Percentiles rank a stretch among this genome's conserved stretches.
Conservation (phyloP, 768 basidiomycete species). For the Mycena chlorophos region DNA sequence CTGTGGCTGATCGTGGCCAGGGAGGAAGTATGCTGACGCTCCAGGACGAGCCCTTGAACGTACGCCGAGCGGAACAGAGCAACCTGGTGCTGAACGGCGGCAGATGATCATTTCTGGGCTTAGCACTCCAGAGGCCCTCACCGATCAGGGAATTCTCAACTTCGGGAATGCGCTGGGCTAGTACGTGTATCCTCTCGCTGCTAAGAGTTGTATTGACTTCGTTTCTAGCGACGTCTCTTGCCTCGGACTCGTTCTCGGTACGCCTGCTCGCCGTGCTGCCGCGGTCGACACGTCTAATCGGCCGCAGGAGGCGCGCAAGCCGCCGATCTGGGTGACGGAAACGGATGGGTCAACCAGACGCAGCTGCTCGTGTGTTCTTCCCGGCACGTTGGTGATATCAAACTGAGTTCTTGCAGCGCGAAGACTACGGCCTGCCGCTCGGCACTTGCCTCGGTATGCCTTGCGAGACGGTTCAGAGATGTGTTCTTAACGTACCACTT, state of each 20-base stretch:
- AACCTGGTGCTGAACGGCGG: not conserved
- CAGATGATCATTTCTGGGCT: slow-evolving; percentile 44
- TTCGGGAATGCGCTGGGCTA: slow-evolving; percentile 48
- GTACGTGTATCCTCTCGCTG: slow-evolving; percentile 29
- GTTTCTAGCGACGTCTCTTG: slow-evolving; percentile 42
- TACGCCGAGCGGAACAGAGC: slow-evolving; percentile 15
- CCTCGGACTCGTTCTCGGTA: slow-evolving; percentile 42
- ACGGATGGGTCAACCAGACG: slow-evolving; percentile 44
- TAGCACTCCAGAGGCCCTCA: slow-evolving; percentile 43
- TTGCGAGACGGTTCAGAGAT: not conserved
- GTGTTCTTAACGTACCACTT: not conserved
- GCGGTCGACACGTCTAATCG: not conserved
- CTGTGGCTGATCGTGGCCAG: not conserved
- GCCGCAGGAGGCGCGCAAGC: slow-evolving; percentile 27
- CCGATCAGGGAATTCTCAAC: slow-evolving; percentile 42
- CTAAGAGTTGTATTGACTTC: slow-evolving; percentile 3
- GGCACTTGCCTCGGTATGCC: slow-evolving; percentile 40
- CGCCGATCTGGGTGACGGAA: slow-evolving; percentile 50
- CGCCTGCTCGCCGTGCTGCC: not conserved
- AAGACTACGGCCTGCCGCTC: slow-evolving; percentile 8
- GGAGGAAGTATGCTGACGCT: slow-evolving; percentile 13
- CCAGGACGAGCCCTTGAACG: slow-evolving; percentile 45
- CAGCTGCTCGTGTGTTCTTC: slow-evolving; percentile 10
- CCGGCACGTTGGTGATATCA: slow-evolving; percentile 30
- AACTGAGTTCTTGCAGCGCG: slow-evolving; percentile 38